Evolutionary conservation across 371 early-diverging fungal species (phyloP).

Genomic region (Mortierella sp.): DNA sequence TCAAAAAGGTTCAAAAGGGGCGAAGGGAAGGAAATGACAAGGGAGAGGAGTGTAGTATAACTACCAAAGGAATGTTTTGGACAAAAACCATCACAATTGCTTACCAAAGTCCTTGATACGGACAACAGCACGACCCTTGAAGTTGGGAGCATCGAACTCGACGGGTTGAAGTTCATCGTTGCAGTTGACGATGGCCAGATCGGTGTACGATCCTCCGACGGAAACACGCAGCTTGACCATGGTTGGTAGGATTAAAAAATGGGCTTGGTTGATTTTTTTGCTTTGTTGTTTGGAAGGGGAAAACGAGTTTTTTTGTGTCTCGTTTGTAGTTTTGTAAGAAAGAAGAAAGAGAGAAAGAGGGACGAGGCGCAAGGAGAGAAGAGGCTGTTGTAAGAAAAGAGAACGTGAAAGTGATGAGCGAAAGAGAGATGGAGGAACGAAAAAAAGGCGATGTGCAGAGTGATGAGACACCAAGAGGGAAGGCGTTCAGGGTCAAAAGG

Average conservation of each 20-base stretch:
- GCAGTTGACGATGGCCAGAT: constrained; percentile 61
- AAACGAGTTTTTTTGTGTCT: neutral
- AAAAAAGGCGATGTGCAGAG: neutral
- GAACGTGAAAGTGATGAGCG: neutral
- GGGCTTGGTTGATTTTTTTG: neutral
- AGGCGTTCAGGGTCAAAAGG: neutral
- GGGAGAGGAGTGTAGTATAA: neutral
- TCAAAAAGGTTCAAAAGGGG: neutral
- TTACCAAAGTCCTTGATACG: constrained; percentile 70
- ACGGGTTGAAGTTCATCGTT: constrained; percentile 70
- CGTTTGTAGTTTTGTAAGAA: neutral
- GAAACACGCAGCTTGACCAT: constrained; percentile 61
- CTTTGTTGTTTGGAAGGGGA: neutral
- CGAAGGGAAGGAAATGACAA: neutral
- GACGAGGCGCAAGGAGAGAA: neutral
- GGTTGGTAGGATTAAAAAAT: neutral
- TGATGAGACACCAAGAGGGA: neutral
- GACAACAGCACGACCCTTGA: constrained; percentile 68
- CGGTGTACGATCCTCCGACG: constrained; percentile 61
- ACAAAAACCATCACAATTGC: neutral
- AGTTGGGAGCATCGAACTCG: constrained; percentile 69
- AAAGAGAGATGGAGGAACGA: neutral
- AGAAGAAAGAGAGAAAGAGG: neutral
- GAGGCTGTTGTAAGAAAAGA: neutral
- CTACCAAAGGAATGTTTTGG: neutral